A percentile compares a stretch with the other conserved stretches of the same genome.
Conservation (phyloP, 2,329 filamentous ascomycete species). For the Dothistroma septosporum region DNA sequence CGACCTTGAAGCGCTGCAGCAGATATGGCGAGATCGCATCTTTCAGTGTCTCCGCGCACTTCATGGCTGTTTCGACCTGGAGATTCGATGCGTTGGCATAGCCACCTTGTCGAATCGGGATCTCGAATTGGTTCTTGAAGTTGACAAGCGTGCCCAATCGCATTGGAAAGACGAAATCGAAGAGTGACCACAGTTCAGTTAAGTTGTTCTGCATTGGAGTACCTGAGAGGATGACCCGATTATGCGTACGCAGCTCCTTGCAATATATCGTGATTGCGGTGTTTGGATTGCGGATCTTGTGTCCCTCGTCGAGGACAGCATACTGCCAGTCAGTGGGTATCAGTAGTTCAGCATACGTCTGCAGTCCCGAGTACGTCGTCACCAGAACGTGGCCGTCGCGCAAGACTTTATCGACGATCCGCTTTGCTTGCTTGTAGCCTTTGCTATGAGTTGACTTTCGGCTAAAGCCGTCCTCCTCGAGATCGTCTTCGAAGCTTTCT, state of each 20-base stretch:
- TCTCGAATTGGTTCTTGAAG: conserved; percentile 87
- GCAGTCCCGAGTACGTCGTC: conserved; percentile 93
- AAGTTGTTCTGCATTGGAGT: conserved; percentile 98
- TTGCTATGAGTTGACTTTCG: conserved; percentile 42
- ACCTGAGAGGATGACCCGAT: conserved; percentile 88
- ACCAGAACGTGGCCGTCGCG: conserved; percentile 87
- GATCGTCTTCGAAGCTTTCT: conserved; percentile 57
- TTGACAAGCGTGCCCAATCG: conserved; percentile 84
- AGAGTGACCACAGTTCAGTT: conserved; percentile 91
- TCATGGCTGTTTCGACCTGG: conserved; percentile 89
- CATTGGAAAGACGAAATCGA: conserved; percentile 98
- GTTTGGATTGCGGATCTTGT: conserved; percentile 97
- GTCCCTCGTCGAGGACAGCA: conserved; percentile 91
- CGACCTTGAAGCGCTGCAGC: conserved; percentile 84
- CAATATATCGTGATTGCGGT: conserved; percentile 91
- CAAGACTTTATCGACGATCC: conserved; percentile 76
- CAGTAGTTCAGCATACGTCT: conserved; percentile 80
- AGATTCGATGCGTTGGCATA: conserved; percentile 94
- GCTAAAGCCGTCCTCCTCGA: conserved; percentile 47
- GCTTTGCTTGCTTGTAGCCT: conserved; percentile 65
- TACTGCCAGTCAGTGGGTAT: conserved; percentile 87
- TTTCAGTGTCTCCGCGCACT: conserved; percentile 89
- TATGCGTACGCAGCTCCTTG: conserved; percentile 86
- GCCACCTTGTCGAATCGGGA: conserved; percentile 86
- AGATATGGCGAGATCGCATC: conserved; percentile 92